phyloP scores from a whole-genome alignment of 1,139 yeast species.

The Debaryomyces subglobosus region DNA sequence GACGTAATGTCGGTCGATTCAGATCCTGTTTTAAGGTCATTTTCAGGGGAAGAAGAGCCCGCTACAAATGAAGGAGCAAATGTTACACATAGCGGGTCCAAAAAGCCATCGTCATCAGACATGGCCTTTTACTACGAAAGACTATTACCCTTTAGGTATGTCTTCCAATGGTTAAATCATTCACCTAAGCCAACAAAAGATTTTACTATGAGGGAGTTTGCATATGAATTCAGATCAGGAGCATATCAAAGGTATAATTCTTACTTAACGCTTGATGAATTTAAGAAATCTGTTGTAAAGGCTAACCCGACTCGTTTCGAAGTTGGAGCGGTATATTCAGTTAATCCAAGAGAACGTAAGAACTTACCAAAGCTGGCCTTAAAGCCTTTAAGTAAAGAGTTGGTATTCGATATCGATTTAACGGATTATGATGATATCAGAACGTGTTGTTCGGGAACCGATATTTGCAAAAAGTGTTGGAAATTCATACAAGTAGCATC shows the following conservation, averaged over 20 bases:
- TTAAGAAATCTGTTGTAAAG: conserved; percentile 69
- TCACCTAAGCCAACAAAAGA: conserved; percentile 70
- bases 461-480: conserved; percentile 92
- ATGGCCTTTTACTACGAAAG: conserved; percentile 77
- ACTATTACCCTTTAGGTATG: conserved; percentile 68
- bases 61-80: neutral
- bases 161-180: conserved; percentile 89
- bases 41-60: neutral
- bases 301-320: conserved; percentile 92
- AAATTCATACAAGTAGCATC: conserved; percentile 88
- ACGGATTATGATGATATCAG: conserved; percentile 94
- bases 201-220: conserved; percentile 90
- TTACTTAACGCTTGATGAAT: conserved; percentile 65
- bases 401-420: conserved; percentile 95
- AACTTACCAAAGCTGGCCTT: conserved; percentile 76
- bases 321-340: conserved; percentile 88
- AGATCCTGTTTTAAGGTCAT: neutral
- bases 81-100: conserved; percentile 10
- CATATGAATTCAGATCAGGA: conserved; percentile 83
- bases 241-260: conserved; percentile 91
- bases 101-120: conserved; percentile 62
- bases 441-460: conserved; percentile 89
- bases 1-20: neutral
- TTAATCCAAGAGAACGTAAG: conserved; percentile 84
- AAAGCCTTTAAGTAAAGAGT: conserved; percentile 81